Evolutionary conservation across 2,329 filamentous ascomycete species (phyloP).

Genomic region (Epicoccum nigrum): DNA sequence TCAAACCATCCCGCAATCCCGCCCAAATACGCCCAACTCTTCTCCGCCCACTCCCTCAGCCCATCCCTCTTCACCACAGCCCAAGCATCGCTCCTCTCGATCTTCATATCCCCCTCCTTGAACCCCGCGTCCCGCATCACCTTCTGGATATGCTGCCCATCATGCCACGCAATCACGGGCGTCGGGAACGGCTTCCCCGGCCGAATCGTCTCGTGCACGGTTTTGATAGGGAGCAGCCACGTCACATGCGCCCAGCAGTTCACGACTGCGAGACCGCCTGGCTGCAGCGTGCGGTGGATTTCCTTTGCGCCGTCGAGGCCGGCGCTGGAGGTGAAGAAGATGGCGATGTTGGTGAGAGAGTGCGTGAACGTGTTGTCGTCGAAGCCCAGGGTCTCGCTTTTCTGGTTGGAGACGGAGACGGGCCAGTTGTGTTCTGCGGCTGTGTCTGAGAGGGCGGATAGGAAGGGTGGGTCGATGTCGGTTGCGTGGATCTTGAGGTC

Average conservation of each 20-base stretch:
- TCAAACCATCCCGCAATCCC: conserved; percentile 34
- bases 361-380: conserved; percentile 46
- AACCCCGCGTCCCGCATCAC: conserved; percentile 40
- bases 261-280: conserved; percentile 47
- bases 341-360: conserved; percentile 50
- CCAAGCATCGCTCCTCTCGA: conserved; percentile 36
- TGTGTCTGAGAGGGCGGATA: conserved; percentile 25
- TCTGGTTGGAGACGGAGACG: conserved; percentile 27
- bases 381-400: conserved; percentile 26
- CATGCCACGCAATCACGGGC: conserved; percentile 33
- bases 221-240: conserved; percentile 32
- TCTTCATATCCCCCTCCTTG: conserved; percentile 24
- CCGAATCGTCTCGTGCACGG: conserved; percentile 27
- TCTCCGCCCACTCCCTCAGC: conserved; percentile 35
- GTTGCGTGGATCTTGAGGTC: conserved; percentile 38
- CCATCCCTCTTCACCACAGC: conserved; percentile 21
- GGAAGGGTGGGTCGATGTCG: conserved; percentile 38
- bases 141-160: conserved; percentile 35
- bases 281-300: conserved; percentile 48
- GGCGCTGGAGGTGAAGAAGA: conserved; percentile 45
- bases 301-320: conserved; percentile 45
- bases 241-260: conserved; percentile 44
- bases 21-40: conserved; percentile 39
- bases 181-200: conserved; percentile 24
- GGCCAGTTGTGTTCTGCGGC: conserved; percentile 30